A percentile compares a stretch with the other conserved stretches of the same genome.
Evolutionary conservation across 495 filamentous ascomycete species (phyloP).

Genomic region (Hypoxylon intermedium): DNA sequence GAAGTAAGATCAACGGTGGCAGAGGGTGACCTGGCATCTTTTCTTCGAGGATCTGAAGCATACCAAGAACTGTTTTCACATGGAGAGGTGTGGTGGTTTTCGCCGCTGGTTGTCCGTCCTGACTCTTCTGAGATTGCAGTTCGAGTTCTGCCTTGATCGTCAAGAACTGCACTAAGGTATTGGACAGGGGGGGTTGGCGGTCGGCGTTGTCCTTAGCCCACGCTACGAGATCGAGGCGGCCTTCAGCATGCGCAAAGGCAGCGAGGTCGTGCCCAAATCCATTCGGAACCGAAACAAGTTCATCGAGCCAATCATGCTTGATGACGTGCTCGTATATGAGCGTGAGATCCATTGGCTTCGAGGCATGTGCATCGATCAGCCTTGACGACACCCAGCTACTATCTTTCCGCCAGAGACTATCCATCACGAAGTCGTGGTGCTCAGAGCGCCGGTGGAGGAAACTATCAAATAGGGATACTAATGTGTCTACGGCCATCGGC

Average conservation of each 20-base stretch:
- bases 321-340: constrained; percentile 82
- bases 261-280: constrained; percentile 89
- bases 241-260: constrained; percentile 83
- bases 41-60: constrained; percentile 81
- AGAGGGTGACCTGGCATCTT: constrained; percentile 56
- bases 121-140: constrained; percentile 62
- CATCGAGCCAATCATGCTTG: constrained; percentile 81
- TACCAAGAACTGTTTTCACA: constrained; percentile 81
- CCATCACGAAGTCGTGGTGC: constrained; percentile 81
- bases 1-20: constrained; percentile 64
- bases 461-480: constrained; percentile 59
- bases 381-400: constrained; percentile 79
- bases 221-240: constrained; percentile 76
- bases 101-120: constrained; percentile 62
- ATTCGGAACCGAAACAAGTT: constrained; percentile 74
- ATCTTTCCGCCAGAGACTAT: constrained; percentile 88
- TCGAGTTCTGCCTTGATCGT: constrained; percentile 85
- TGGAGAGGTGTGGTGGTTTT: constrained; percentile 65
- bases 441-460: constrained; percentile 55
- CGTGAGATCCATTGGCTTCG: constrained; percentile 75
- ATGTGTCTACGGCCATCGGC: constrained; percentile 60
- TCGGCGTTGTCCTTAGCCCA: constrained; percentile 77
- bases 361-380: constrained; percentile 78
- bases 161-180: constrained; percentile 74
- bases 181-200: constrained; percentile 66